Evolutionary conservation across 208 protist genomes (phyloP), one percentile per base, ranked within the genome.

Genomic region (Leishmania gerbilli): DNA sequence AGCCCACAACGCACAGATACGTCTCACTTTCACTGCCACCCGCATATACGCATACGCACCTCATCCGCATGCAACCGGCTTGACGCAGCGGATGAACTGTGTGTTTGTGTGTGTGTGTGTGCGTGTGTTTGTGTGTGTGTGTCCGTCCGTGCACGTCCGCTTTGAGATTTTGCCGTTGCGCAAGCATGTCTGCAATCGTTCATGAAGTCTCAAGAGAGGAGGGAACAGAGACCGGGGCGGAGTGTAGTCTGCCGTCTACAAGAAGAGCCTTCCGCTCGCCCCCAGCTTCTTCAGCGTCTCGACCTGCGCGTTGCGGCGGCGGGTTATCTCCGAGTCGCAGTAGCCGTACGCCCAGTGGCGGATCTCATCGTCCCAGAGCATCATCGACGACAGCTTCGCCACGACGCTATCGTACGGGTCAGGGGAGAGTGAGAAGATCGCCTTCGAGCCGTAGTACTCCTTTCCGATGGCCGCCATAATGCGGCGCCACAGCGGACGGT

Each of bases 321-420:
- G 84, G 51, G 77, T 83, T 51, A 97, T 74, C 80, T 92, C 90
- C 15, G 79, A 75, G 37, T 91, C 87, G 77, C 74, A 90, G 87
- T 96, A 95, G 71, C 77, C 78, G 87, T 96, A 96, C 34, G 77
- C 31, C 92, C 88, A 96, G 75, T 89, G 79, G 42, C 95, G 90
- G 51, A 88, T 67, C 49, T 85, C 81, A 31, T 88, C 79, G 62
- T 90, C 89, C 93, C 95, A 97, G 72, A 97, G 49, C 91, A 95
- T 96, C 95, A 97, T 97, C 17, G 92, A 96, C 17, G 91, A 95
- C 69, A 97, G 77, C 84, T 93, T 95, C 27, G 92, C 84, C 37
- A 97, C 75, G 53, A 96, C 91, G 74, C 86, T 85, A 51, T 95
- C 88, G 83, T 97, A 97, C 34, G 95, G 95, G 76, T 97, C 95